Evolutionary conservation across 441 rosid genomes (phyloP).

Genomic region (Syzygium malaccense): DNA sequence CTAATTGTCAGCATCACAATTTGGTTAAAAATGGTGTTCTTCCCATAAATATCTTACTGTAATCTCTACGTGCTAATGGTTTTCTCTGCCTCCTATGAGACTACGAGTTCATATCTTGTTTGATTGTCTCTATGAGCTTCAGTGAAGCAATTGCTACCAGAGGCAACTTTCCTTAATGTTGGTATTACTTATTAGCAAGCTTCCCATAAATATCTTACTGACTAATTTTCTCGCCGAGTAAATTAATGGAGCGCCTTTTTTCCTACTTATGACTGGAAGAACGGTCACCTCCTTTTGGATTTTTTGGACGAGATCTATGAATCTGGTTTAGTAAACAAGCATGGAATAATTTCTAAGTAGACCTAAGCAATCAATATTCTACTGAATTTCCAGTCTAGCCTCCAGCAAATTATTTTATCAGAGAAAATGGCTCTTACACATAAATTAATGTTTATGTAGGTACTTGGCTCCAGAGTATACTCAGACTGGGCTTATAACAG

Average conservation of each 20-base stretch:
- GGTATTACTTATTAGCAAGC: not conserved
- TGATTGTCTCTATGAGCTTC: not conserved
- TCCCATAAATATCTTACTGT: not conserved
- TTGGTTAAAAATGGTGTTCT: not conserved
- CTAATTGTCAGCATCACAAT: not conserved
- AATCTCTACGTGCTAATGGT: not conserved
- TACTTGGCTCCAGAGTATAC: slow-evolving; percentile 54
- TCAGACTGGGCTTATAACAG: slow-evolving; percentile 40
- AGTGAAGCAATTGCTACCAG: not conserved
- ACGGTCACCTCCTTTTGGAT: not conserved
- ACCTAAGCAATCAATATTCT: not conserved
- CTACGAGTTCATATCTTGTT: not conserved
- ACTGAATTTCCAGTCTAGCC: not conserved
- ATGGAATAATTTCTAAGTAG: not conserved
- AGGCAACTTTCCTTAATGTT: not conserved
- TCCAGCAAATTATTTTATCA: not conserved
- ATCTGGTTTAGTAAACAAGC: not conserved
- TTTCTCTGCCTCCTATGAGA: not conserved
- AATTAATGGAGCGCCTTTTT: not conserved
- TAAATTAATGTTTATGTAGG: slow-evolving; percentile 7
- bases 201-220: not conserved
- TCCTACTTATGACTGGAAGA: not conserved
- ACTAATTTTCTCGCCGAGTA: not conserved
- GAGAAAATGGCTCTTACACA: not conserved
- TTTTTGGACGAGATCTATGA: not conserved